Conservation (phyloP, 805 yeast genomes). For the Suhomyces kilbournensis region DNA sequence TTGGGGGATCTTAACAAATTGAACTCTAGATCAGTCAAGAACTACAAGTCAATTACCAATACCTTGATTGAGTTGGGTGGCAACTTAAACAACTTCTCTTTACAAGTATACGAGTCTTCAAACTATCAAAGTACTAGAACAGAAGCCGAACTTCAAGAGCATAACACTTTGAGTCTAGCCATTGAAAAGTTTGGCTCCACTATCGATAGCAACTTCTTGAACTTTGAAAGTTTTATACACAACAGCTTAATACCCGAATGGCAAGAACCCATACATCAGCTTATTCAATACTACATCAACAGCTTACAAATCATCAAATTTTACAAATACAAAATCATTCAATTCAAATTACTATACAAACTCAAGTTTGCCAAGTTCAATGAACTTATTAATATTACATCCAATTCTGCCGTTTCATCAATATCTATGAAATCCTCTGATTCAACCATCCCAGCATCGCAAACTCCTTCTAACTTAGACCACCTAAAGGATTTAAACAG, state of each 20-base stretch:
- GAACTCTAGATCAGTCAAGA: slow-evolving; percentile 36
- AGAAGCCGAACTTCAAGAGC: neutral
- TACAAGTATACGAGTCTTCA: slow-evolving; percentile 33
- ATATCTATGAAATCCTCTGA: slow-evolving; percentile 6
- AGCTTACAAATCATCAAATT: slow-evolving; percentile 46
- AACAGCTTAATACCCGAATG: slow-evolving; percentile 39
- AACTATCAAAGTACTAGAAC: slow-evolving; percentile 4
- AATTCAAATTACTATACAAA: slow-evolving; percentile 40
- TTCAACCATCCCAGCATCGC: neutral
- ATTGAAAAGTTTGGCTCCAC: slow-evolving; percentile 54
- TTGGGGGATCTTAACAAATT: slow-evolving; percentile 35
- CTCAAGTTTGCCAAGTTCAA: slow-evolving; percentile 38
- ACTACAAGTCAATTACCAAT: slow-evolving; percentile 37
- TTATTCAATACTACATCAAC: slow-evolving; percentile 43
- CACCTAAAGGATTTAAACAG: slow-evolving; percentile 36
- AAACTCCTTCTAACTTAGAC: slow-evolving; percentile 8
- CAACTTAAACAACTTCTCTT: slow-evolving; percentile 52
- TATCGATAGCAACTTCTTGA: slow-evolving; percentile 49
- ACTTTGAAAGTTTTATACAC: slow-evolving; percentile 43
- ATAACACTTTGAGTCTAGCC: slow-evolving; percentile 24
- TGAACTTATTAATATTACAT: slow-evolving; percentile 30
- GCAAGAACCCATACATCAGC: slow-evolving; percentile 51
- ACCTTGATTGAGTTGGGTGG: slow-evolving; percentile 54
- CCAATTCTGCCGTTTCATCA: slow-evolving; percentile 6
- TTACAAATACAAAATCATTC: slow-evolving; percentile 51